phyloP scores from a whole-genome alignment of 139 green algal genomes.

The Micractinium conductrix region DNA sequence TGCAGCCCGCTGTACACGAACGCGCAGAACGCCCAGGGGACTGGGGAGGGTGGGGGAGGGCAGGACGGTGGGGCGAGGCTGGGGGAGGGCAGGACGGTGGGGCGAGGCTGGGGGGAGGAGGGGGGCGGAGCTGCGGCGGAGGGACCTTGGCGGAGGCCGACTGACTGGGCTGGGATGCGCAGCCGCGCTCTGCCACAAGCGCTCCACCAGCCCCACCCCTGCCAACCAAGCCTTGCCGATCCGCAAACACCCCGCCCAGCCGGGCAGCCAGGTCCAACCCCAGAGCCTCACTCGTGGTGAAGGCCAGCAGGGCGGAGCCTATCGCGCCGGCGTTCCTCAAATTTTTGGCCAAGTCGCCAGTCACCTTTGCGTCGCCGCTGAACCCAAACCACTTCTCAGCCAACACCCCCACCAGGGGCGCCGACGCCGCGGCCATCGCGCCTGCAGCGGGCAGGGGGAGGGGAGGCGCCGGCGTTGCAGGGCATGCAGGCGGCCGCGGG shows the following conservation, averaged over 20 bases:
- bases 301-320: constrained; percentile 48
- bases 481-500: too few relatives aligned
- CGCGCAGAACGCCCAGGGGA: constrained; percentile 59
- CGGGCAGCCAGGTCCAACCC: not conserved
- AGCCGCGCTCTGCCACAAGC: not conserved
- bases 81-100: not conserved
- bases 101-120: not conserved
- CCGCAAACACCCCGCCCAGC: not conserved
- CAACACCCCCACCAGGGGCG: constrained; percentile 66
- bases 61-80: not conserved
- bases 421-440: constrained; percentile 53
- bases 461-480: not conserved
- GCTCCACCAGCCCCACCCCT: not conserved
- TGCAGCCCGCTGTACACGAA: constrained; percentile 60
- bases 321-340: constrained; percentile 48
- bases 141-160: too few relatives aligned
- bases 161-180: too few relatives aligned
- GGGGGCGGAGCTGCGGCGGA: not conserved
- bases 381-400: constrained; percentile 69
- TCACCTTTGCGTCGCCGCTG: constrained; percentile 40
- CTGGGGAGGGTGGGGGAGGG: not conserved
- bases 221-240: not conserved
- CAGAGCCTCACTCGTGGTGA: constrained; percentile 19
- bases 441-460: not conserved
- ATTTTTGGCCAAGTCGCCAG: constrained; percentile 9